A percentile compares a stretch with the other conserved stretches of the same genome.
Evolutionary conservation across 345 rosid genomes (phyloP).

Genomic region (Eutrema japonicum): DNA sequence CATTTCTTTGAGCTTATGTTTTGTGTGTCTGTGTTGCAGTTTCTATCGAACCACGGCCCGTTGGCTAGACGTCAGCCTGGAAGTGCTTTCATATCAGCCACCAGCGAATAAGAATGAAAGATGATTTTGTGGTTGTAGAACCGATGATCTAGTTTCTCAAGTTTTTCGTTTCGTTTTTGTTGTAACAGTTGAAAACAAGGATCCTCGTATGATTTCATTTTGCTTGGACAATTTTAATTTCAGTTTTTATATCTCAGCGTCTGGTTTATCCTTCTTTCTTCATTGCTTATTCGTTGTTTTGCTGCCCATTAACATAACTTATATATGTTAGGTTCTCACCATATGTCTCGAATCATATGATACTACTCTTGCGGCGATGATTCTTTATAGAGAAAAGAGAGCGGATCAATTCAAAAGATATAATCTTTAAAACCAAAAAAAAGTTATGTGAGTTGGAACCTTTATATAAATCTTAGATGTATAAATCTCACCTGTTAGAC

Average conservation of each 20-base stretch:
- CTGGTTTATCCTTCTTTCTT: background rate
- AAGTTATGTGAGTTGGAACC: no score
- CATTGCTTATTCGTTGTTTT: background rate
- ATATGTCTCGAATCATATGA: no score
- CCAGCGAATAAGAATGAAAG: conserved; percentile 31
- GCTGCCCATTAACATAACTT: background rate
- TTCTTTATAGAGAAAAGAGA: no score
- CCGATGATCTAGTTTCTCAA: conserved; percentile 18
- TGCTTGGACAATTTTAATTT: conserved; percentile 22
- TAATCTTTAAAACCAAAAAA: no score
- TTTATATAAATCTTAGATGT: no score
- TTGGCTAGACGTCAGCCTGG: conserved; percentile 51
- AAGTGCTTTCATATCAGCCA: conserved; percentile 47
- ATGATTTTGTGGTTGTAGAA: conserved; percentile 36
- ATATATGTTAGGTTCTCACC: background rate
- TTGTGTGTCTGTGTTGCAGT: conserved; percentile 34
- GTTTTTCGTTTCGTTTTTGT: background rate
- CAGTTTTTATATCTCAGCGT: background rate
- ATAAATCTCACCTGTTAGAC: no score
- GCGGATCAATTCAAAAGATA: no score
- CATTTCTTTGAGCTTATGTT: background rate
- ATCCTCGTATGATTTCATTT: conserved; percentile 28
- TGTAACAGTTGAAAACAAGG: conserved; percentile 21
- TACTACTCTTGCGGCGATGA: background rate
- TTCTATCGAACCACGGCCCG: conserved; percentile 47